Conservation (phyloP, 2,329 filamentous ascomycete species). For the Beauveria sp. region DNA sequence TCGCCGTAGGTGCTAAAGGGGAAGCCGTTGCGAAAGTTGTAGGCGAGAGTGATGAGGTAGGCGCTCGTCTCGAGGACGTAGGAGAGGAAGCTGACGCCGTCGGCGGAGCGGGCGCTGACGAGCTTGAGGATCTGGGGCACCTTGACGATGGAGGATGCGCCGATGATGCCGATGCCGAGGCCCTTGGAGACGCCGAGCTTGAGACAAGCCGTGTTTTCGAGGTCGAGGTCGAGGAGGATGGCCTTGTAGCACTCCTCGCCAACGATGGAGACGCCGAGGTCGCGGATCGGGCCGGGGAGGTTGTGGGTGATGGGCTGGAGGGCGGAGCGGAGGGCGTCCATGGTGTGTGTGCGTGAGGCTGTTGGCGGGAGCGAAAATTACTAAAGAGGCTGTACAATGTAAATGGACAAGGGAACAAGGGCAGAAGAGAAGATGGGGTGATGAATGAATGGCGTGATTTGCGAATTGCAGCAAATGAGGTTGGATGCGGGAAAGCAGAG, state of each 20-base stretch:
- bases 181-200: constrained; percentile 88
- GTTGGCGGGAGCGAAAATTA: background rate
- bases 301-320: constrained; percentile 64
- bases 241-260: constrained; percentile 78
- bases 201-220: constrained; percentile 68
- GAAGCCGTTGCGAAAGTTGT: constrained; percentile 84
- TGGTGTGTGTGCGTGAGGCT: constrained; percentile 23
- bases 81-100: constrained; percentile 79
- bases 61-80: constrained; percentile 87
- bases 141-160: constrained; percentile 85
- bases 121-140: constrained; percentile 96
- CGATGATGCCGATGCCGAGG: constrained; percentile 88
- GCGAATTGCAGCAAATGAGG: background rate
- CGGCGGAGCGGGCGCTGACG: constrained; percentile 67
- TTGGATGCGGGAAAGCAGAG: background rate
- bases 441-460: constrained; percentile 8
- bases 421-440: background rate
- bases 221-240: constrained; percentile 77
- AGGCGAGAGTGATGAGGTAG: constrained; percentile 83
- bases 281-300: constrained; percentile 66
- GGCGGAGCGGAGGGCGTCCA: constrained; percentile 54
- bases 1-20: constrained; percentile 97
- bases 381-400: background rate
- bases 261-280: constrained; percentile 71
- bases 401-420: background rate